Evolutionary conservation across 176 grass and related monocot genomes (phyloP).

Genomic region (Areca catechu): DNA sequence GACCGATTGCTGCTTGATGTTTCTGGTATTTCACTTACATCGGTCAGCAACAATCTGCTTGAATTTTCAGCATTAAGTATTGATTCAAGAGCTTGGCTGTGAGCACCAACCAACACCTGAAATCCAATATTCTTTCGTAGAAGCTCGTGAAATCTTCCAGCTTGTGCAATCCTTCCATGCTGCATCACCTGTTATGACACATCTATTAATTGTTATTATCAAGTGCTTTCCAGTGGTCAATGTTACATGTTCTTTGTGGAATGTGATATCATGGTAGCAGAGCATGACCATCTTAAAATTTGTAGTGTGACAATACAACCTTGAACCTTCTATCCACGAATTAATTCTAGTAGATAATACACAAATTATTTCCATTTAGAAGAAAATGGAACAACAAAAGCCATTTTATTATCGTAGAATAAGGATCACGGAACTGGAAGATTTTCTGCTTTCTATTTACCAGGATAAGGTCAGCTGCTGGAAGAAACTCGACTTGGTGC

Average conservation of each 20-base stretch:
- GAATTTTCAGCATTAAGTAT: constrained; percentile 70
- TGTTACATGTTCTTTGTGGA: no score
- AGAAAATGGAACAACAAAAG: no score
- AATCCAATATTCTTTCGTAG: constrained; percentile 79
- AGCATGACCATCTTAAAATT: no score
- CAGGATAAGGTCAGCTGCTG: constrained; percentile 76
- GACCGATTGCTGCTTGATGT: constrained; percentile 31
- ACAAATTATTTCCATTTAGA: no score
- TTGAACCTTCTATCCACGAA: no score
- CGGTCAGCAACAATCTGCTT: constrained; percentile 46
- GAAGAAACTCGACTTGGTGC: constrained; percentile 98
- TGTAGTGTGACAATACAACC: no score
- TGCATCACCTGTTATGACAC: constrained; percentile 80
- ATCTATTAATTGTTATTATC: neutral
- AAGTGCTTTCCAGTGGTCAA: no score
- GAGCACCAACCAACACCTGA: constrained; percentile 85
- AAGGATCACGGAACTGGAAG: neutral
- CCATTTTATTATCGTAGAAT: no score
- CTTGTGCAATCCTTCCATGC: constrained; percentile 72
- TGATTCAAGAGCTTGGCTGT: constrained; percentile 81
- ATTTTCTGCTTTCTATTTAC: constrained; percentile 29
- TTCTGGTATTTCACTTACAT: constrained; percentile 25
- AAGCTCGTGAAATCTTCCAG: constrained; percentile 77
- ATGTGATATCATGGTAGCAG: no score
- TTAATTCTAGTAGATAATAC: no score